A percentile compares a stretch with the other conserved stretches of the same genome.
Conservation (phyloP, 345 rosid species). For the Brassica cretica region DNA sequence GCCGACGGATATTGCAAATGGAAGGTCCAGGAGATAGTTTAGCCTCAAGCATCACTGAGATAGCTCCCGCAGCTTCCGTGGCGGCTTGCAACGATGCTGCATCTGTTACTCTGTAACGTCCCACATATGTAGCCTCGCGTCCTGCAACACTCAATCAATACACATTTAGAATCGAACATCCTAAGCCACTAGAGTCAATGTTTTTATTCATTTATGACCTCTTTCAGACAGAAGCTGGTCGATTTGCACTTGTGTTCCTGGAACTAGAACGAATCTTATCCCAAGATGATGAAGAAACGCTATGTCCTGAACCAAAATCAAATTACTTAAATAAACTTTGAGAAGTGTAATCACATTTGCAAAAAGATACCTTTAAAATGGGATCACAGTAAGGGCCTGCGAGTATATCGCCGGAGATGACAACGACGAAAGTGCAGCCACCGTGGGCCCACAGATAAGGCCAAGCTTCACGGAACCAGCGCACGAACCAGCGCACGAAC, state of each 20-base stretch:
- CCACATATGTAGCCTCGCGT: slow-evolving; percentile 65
- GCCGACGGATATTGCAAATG: slow-evolving; percentile 75
- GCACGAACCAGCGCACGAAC: slow-evolving; percentile 89
- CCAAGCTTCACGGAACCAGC: slow-evolving; percentile 98
- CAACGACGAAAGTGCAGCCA: slow-evolving; percentile 76
- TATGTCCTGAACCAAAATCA: slow-evolving; percentile 62
- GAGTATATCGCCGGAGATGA: slow-evolving; percentile 78
- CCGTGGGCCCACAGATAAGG: slow-evolving; percentile 92
- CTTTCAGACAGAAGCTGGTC: slow-evolving; percentile 48
- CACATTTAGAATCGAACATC: too few relatives aligned
- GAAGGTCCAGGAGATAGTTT: slow-evolving; percentile 98
- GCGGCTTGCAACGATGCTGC: slow-evolving; percentile 80
- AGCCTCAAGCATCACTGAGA: slow-evolving; percentile 85
- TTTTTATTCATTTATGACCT: slow-evolving; percentile 44
- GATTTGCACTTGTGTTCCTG: slow-evolving; percentile 69
- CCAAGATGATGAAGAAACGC: slow-evolving; percentile 96
- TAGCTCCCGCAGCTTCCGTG: slow-evolving; percentile 95
- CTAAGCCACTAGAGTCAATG: background rate
- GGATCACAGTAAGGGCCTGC: slow-evolving; percentile 61
- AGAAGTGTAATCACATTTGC: slow-evolving; percentile 7
- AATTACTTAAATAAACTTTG: background rate
- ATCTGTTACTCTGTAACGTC: slow-evolving; percentile 87
- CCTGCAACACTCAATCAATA: slow-evolving; percentile 47
- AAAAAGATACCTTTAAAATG: slow-evolving; percentile 59
- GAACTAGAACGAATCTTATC: slow-evolving; percentile 79